A percentile compares a stretch with the other conserved stretches of the same genome.
phyloP scores from a whole-genome alignment of 2,329 filamentous ascomycete species.

The Karstenula rhodostoma region DNA sequence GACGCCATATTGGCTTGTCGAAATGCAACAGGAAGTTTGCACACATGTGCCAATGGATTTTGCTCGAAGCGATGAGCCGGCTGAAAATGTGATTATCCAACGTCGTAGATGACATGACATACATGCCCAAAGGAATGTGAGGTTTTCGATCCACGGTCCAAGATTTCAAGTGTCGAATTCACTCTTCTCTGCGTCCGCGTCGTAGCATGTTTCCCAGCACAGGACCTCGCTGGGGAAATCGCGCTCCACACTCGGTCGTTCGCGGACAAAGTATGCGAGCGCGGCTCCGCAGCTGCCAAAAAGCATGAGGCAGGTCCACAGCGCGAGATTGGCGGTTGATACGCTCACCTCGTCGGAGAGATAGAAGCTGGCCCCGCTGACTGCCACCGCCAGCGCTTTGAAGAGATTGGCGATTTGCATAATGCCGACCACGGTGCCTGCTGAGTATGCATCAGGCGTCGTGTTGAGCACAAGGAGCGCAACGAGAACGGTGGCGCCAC shows the following conservation, averaged over 20 bases:
- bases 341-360: constrained; percentile 55
- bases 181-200: constrained; percentile 48
- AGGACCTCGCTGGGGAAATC: constrained; percentile 54
- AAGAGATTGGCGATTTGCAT: constrained; percentile 57
- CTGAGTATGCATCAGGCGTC: constrained; percentile 56
- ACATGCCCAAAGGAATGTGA: constrained; percentile 12
- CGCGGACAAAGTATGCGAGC: constrained; percentile 55
- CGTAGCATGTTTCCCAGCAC: constrained; percentile 58
- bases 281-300: constrained; percentile 53
- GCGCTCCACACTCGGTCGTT: constrained; percentile 54
- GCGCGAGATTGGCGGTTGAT: constrained; percentile 53
- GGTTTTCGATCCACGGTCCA: background rate
- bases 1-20: constrained; percentile 1
- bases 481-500: constrained; percentile 53
- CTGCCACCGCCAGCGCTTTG: constrained; percentile 57
- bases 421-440: constrained; percentile 58
- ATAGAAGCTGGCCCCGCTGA: constrained; percentile 56
- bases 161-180: constrained; percentile 10
- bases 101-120: constrained; percentile 6
- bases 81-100: constrained; percentile 7
- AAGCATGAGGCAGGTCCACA: constrained; percentile 54
- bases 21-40: background rate
- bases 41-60: background rate
- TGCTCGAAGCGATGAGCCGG: constrained; percentile 6
- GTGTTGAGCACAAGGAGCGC: constrained; percentile 58